Evolutionary conservation across 2,329 filamentous ascomycete species (phyloP).

Genomic region (Graphiopsis chlorocephala): DNA sequence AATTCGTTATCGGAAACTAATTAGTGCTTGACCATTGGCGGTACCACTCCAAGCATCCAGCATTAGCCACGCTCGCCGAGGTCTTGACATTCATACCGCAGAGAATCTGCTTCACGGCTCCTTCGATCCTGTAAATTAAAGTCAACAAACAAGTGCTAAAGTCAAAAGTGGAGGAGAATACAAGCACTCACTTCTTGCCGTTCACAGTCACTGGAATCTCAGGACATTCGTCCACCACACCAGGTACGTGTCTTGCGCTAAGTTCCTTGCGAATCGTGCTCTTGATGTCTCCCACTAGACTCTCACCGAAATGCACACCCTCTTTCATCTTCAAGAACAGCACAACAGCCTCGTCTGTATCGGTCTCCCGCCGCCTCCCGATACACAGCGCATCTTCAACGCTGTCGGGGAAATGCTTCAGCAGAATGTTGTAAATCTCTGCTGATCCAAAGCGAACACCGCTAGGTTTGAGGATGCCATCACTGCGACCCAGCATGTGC

Average conservation of each 20-base stretch:
- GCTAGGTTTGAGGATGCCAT: constrained; percentile 88
- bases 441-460: constrained; percentile 90
- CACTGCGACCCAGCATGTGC: constrained; percentile 86
- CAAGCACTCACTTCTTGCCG: constrained; percentile 69
- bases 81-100: constrained; percentile 84
- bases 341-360: constrained; percentile 81
- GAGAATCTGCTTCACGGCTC: constrained; percentile 92
- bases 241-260: constrained; percentile 85
- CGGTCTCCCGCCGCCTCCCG: constrained; percentile 67
- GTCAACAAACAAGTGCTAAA: neutral
- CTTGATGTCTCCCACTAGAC: constrained; percentile 64
- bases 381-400: constrained; percentile 87
- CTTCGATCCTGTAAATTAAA: constrained; percentile 60
- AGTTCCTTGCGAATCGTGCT: constrained; percentile 69
- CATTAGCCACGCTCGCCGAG: constrained; percentile 89
- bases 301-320: constrained; percentile 55
- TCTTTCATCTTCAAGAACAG: constrained; percentile 78
- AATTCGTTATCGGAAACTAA: constrained; percentile 12
- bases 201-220: constrained; percentile 92
- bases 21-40: constrained; percentile 66
- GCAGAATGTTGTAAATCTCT: constrained; percentile 93
- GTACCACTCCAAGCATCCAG: constrained; percentile 86
- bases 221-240: constrained; percentile 74
- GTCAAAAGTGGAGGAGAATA: neutral
- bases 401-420: constrained; percentile 74